Conservation (phyloP, 2,329 filamentous ascomycete genomes). For the Aspergillus brasiliensis region DNA sequence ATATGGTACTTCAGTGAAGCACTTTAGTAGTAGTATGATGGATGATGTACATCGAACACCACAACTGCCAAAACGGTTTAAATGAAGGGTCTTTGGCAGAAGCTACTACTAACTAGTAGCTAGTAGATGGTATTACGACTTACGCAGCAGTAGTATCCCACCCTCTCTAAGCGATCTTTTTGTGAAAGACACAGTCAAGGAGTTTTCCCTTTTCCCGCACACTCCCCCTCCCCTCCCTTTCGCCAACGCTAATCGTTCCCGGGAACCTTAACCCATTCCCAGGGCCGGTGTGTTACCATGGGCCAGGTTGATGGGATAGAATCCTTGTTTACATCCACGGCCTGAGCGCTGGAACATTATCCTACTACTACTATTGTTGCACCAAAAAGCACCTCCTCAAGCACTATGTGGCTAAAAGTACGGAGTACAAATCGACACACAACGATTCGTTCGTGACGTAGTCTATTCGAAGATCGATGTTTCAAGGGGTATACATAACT, state of each 20-base stretch:
- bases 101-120: too few relatives aligned
- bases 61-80: conserved; percentile 1
- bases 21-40: too few relatives aligned
- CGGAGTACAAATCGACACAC: neutral
- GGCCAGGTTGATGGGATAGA: conserved; percentile 22
- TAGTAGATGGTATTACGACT: too few relatives aligned
- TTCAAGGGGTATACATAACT: neutral
- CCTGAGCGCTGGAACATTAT: neutral
- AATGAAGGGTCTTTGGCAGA: too few relatives aligned
- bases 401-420: neutral
- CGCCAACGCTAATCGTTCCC: conserved; percentile 6
- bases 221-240: neutral
- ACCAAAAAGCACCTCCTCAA: neutral
- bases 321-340: conserved; percentile 11
- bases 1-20: too few relatives aligned
- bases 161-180: too few relatives aligned
- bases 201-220: neutral
- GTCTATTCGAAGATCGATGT: neutral
- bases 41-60: too few relatives aligned
- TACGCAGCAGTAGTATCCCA: too few relatives aligned
- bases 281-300: conserved; percentile 6
- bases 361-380: too few relatives aligned
- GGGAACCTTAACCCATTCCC: neutral
- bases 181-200: neutral
- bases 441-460: neutral